A percentile compares a stretch with the other conserved stretches of the same genome.
These are phyloP conservation scores for Carex cristatella DNA, from an alignment of 176 grass and related monocot species.

Conservation along the genomic window DNA sequence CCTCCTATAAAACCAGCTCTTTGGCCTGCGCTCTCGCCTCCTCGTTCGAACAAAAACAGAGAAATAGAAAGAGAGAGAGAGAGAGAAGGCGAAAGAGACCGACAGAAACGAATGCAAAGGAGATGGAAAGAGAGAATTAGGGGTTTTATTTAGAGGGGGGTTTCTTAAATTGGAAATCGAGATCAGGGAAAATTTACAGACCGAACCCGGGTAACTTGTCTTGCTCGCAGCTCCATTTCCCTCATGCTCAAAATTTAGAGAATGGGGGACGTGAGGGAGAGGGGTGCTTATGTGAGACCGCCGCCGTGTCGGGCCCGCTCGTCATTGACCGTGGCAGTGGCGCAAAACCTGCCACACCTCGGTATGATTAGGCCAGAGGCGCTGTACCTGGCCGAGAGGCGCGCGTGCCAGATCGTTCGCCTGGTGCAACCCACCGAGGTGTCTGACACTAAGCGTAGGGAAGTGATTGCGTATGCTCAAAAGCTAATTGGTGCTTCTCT, in stretches of 20 bases:
- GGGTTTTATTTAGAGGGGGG: slow-evolving; percentile 10
- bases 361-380: slow-evolving; percentile 10
- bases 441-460: slow-evolving; percentile 42
- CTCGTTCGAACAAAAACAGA: slow-evolving; percentile 2
- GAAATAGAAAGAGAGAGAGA: background rate
- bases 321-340: slow-evolving; percentile 18
- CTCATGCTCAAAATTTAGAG: slow-evolving; percentile 2
- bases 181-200: slow-evolving; percentile 8
- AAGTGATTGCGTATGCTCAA: slow-evolving; percentile 41
- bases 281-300: background rate
- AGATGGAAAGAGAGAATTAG: slow-evolving; percentile 8
- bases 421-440: slow-evolving; percentile 55
- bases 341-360: background rate
- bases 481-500: slow-evolving; percentile 52
- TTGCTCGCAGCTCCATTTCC: slow-evolving; percentile 4
- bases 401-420: slow-evolving; percentile 41
- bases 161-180: slow-evolving; percentile 22
- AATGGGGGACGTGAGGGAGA: slow-evolving; percentile 20
- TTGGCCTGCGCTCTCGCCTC: background rate
- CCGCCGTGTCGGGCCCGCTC: background rate
- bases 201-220: slow-evolving; percentile 3
- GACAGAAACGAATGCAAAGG: background rate
- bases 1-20: slow-evolving; percentile 28
- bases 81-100: background rate
- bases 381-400: slow-evolving; percentile 27